Evolutionary conservation across 2,329 filamentous ascomycete species (phyloP), one percentile per base, ranked within the genome.

Genomic region (Colletotrichum caudatum): DNA sequence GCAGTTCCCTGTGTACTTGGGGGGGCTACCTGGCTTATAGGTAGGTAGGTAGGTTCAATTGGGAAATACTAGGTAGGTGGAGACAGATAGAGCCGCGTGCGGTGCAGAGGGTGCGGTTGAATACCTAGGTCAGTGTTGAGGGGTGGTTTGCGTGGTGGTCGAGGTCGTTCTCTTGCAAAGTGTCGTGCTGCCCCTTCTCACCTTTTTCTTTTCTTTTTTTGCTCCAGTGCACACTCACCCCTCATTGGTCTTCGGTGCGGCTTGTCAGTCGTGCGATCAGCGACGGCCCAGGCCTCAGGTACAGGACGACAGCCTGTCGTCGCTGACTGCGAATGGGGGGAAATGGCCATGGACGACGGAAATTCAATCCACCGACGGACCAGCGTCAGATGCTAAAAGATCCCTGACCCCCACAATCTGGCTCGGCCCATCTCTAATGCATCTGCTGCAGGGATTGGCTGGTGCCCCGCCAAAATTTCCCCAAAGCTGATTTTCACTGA

Each of bases 401-500:
- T 60, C 60, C 66, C 46, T 41, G 59, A 37, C 35, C 46, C 58
- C 65, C 65, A 18, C 35, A 46, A 11, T 26, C 54, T 48, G 33
- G 57, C 33, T 9, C 12, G 54, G 3, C 26, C 65, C 65, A 56
- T 64, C 37, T 69, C 23, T 48, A 60, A 72, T 69, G 69, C 66
- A 69, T 69, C 60, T 50, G 54, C 54, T 54, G 54, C 69, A 72
- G 60, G 69, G 69, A 72, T 72, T 72, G 69, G 69, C 64, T 33
- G 69, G 48, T 66, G 72, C 70, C 72, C 72, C 72, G 70, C 72
- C 71, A 71, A 74, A 74, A 73, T 74, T 73, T 74, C 66, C 67
- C 71, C 54, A 67, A 66, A 39, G 37, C 62, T 71, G 51, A 56
- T 63, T 66, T 66, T 66, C 71, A 63, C 33, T 5, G 23, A 72